phyloP scores from a whole-genome alignment of 148 eudicot species.

The Rheum nobile region DNA sequence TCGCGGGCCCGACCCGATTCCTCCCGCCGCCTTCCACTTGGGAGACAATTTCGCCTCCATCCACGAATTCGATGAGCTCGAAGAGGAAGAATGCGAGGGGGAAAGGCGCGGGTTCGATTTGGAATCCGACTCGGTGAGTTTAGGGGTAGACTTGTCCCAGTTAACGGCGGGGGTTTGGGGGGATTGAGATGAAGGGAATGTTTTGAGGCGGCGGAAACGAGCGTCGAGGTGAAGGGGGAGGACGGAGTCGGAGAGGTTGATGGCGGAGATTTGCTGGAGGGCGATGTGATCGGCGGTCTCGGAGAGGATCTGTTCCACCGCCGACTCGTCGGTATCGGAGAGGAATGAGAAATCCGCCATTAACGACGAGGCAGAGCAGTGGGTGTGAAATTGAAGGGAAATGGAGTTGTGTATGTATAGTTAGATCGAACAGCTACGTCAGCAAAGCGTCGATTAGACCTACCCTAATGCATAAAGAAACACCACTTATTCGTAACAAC shows the following conservation, averaged over 20 bases:
- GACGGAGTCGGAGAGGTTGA: constrained; percentile 54
- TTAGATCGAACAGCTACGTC: background rate
- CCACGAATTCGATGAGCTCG: constrained; percentile 23
- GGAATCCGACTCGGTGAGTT: background rate
- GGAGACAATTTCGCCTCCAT: constrained; percentile 22
- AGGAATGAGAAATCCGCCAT: constrained; percentile 49
- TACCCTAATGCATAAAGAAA: background rate
- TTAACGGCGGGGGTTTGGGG: constrained; percentile 13
- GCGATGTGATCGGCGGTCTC: constrained; percentile 61
- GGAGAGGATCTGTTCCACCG: constrained; percentile 55
- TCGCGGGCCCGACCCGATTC: constrained; percentile 10
- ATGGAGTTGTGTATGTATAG: background rate
- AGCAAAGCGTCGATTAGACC: background rate
- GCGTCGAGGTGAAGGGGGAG: constrained; percentile 69
- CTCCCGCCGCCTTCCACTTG: constrained; percentile 14
- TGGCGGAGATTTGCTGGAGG: constrained; percentile 65
- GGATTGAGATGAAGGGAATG: constrained; percentile 29
- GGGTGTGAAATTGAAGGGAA: background rate
- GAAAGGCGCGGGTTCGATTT: background rate
- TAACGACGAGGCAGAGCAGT: background rate
- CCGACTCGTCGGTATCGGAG: constrained; percentile 49
- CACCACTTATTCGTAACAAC: background rate
- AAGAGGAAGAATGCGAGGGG: constrained; percentile 21
- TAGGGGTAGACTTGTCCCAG: background rate
- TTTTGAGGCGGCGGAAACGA: constrained; percentile 68